phyloP scores from a whole-genome alignment of 2,329 filamentous ascomycete species.

The Cladophialophora immunda region DNA sequence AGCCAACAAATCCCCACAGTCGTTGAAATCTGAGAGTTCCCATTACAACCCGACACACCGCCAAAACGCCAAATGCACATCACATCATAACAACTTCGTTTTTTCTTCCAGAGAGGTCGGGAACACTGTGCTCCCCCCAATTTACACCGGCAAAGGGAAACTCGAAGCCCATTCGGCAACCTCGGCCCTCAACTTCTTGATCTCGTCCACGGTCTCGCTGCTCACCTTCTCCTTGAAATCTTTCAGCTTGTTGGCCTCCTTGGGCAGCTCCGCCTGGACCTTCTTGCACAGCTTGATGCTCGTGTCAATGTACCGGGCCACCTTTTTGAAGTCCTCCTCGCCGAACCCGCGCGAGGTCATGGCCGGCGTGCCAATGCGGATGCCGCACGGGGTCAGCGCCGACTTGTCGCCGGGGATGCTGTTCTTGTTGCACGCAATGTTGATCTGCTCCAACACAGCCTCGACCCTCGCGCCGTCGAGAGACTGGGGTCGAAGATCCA shows the following conservation, averaged over 20 bases:
- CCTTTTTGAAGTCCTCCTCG: conserved; percentile 84
- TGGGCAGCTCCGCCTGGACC: conserved; percentile 83
- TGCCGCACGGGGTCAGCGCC: conserved; percentile 88
- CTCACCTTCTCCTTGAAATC: conserved; percentile 97
- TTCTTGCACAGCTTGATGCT: conserved; percentile 85
- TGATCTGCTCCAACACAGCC: conserved; percentile 87
- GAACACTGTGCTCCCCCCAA: too few relatives aligned
- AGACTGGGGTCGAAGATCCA: conserved; percentile 86
- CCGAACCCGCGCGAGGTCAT: conserved; percentile 97
- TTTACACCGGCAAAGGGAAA: conserved; percentile 87
- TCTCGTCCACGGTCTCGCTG: conserved; percentile 78
- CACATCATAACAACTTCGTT: not conserved
- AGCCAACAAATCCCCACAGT: conserved; percentile 20
- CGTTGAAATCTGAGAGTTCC: conserved; percentile 26
- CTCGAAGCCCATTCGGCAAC: conserved; percentile 84
- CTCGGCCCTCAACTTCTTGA: conserved; percentile 87
- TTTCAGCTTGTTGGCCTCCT: conserved; percentile 99
- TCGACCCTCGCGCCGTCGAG: conserved; percentile 94
- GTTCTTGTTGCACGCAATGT: conserved; percentile 99
- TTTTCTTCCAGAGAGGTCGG: not conserved
- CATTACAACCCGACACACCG: not conserved
- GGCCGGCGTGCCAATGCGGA: conserved; percentile 93
- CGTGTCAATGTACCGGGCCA: conserved; percentile 85
- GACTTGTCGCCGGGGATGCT: conserved; percentile 95
- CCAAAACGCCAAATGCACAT: conserved; percentile 26